phyloP scores from a whole-genome alignment of 2,329 filamentous ascomycete species.

The Elsinoe australis region DNA sequence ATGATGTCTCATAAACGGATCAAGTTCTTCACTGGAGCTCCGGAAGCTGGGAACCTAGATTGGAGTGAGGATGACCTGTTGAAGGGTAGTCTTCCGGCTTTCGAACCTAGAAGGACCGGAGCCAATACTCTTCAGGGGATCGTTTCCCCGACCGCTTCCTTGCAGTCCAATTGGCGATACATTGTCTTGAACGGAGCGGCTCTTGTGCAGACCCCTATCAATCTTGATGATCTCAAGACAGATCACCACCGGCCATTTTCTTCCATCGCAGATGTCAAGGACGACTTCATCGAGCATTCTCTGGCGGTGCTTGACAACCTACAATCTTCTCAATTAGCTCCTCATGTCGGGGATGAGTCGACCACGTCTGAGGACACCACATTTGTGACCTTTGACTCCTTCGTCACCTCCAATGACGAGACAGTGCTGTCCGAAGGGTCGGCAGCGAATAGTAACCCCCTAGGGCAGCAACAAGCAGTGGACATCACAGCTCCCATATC shows the following conservation, averaged over 20 bases:
- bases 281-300: conserved; percentile 71
- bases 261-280: conserved; percentile 27
- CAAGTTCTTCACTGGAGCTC: conserved; percentile 56
- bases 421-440: conserved; percentile 20
- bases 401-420: conserved; percentile 27
- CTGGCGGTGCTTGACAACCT: conserved; percentile 61
- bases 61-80: conserved; percentile 50
- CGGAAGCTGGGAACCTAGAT: conserved; percentile 44
- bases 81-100: conserved; percentile 37
- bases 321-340: conserved; percentile 52
- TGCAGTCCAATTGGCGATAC: conserved; percentile 25
- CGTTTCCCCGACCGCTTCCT: conserved; percentile 19
- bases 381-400: conserved; percentile 34
- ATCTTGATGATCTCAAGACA: background rate
- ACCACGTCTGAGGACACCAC: conserved; percentile 28
- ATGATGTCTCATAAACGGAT: conserved; percentile 19
- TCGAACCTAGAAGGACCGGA: conserved; percentile 29
- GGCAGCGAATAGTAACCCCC: conserved; percentile 1
- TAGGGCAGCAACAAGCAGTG: conserved; percentile 19
- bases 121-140: too few relatives aligned
- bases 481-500: conserved; percentile 44
- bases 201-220: conserved; percentile 15
- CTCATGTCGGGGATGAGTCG: conserved; percentile 19
- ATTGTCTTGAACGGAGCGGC: conserved; percentile 18
- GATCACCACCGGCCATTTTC: background rate